Conservation (phyloP, 306 rosid genomes). For the Citrullus mucosospermus region DNA sequence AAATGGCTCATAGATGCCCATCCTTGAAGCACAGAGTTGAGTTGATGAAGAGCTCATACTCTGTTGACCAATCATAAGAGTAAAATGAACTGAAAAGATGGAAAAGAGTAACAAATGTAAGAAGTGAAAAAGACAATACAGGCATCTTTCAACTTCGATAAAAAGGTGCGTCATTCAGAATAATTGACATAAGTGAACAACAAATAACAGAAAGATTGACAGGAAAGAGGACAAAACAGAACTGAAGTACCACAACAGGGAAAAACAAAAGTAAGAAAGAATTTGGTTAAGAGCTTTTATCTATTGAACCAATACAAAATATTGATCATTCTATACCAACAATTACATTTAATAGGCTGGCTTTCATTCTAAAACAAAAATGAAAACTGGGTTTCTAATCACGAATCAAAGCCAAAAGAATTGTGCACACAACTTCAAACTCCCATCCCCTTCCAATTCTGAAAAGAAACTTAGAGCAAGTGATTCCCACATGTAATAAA, state of each 20-base stretch:
- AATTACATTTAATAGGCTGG: background rate
- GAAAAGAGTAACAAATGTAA: background rate
- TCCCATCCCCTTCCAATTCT: background rate
- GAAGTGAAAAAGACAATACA: conserved; percentile 4
- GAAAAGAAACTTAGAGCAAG: background rate
- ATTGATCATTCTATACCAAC: background rate
- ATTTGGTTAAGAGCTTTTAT: background rate
- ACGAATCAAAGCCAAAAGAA: background rate
- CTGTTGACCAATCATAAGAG: conserved; percentile 11
- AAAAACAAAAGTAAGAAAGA: background rate
- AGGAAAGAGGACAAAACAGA: background rate
- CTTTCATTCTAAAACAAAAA: background rate
- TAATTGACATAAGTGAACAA: background rate
- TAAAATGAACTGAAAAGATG: conserved; percentile 3
- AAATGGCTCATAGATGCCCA: conserved; percentile 80
- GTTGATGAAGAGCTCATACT: conserved; percentile 52
- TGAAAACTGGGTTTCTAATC: background rate
- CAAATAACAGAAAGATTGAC: background rate
- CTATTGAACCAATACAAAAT: background rate
- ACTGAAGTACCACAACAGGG: background rate
- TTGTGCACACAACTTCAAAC: background rate
- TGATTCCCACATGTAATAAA: background rate
- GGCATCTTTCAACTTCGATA: background rate
- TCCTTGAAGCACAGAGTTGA: conserved; percentile 34
- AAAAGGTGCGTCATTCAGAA: background rate